Base-by-base conservation (phyloP, 2,329 filamentous ascomycete species). In the Colletotrichum godetiae region DNA sequence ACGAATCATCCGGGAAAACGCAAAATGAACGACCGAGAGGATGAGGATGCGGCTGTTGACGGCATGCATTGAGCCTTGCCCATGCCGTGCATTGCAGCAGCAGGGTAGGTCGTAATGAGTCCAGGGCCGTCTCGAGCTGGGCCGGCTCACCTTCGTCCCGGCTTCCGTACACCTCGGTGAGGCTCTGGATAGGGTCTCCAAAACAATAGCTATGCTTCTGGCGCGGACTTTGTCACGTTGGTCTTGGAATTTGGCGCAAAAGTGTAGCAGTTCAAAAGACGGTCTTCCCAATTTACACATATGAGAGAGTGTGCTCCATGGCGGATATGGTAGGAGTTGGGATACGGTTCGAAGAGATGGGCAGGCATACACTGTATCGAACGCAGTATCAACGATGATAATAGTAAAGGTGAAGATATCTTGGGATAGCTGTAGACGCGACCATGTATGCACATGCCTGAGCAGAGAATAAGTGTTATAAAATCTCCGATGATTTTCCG, bases 11-110 rank as follows among this genome's bases (percentile, higher is more conserved):
- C 83, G 22, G 84, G 82, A 61, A 91, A 92, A 82, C 85, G 90
- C 76, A 91, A 91, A 81, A 79, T 88, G 57, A 82, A 81, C 58
- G 84, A 86, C 29, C 80, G 80, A 55, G 86, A 86, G 42, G 80
- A 79, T 29, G 75, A 72, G 35, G 70, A 75, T 58, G 68, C 67
- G 67, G 63, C 58, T 66, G 61, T 37, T 24, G 46, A 70, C 57
- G 59, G 59, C 55, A 67, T 70, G 74, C 74, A 67, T 33, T 75
- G 42, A 73, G 53, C 56, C 55, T 35, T 27, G 65, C 35, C 29
- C 68, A 64, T 72, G 70, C 42, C 64, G 60, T 73, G 64, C 64
- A 69, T 73, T 35, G 10, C 60, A 56, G 57, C 46, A 29, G 61
- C 35, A 72, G 37, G 63, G 49, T 22, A 55, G 49, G 62, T 72